Evolutionary conservation across 2,329 filamentous ascomycete species (phyloP).

Genomic region (Clathrospora elynae): DNA sequence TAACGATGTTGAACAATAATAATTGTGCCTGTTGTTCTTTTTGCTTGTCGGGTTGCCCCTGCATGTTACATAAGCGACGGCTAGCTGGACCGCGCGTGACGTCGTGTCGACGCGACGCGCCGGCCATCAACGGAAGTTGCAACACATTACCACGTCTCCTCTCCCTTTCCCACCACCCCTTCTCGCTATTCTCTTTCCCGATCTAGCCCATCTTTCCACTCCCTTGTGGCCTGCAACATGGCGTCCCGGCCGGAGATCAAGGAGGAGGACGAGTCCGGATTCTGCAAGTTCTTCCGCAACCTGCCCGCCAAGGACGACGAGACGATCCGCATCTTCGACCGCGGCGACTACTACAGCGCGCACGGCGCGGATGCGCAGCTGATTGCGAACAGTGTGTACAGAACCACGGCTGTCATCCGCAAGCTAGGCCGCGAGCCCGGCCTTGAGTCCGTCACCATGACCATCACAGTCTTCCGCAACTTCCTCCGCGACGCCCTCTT

Average conservation of each 20-base stretch:
- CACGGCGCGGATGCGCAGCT: constrained; percentile 84
- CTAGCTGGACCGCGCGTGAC: too few relatives aligned
- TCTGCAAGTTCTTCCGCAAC: constrained; percentile 95
- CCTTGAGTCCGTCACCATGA: constrained; percentile 92
- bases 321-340: constrained; percentile 88
- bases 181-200: not conserved
- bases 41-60: too few relatives aligned
- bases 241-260: constrained; percentile 63
- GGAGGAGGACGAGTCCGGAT: constrained; percentile 94
- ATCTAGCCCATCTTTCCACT: not conserved
- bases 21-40: too few relatives aligned
- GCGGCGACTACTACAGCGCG: constrained; percentile 95
- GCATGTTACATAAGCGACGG: too few relatives aligned
- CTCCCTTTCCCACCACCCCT: not conserved
- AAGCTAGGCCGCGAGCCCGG: constrained; percentile 85
- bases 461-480: constrained; percentile 90
- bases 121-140: too few relatives aligned
- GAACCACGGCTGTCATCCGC: constrained; percentile 92
- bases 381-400: constrained; percentile 88
- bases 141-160: too few relatives aligned
- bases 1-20: too few relatives aligned
- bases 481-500: constrained; percentile 95
- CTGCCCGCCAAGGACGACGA: constrained; percentile 72
- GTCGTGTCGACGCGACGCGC: too few relatives aligned
- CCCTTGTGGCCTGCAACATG: constrained; percentile 46